phyloP scores from a whole-genome alignment of 2,329 filamentous ascomycete genomes.

The Penicillium polonicum region DNA sequence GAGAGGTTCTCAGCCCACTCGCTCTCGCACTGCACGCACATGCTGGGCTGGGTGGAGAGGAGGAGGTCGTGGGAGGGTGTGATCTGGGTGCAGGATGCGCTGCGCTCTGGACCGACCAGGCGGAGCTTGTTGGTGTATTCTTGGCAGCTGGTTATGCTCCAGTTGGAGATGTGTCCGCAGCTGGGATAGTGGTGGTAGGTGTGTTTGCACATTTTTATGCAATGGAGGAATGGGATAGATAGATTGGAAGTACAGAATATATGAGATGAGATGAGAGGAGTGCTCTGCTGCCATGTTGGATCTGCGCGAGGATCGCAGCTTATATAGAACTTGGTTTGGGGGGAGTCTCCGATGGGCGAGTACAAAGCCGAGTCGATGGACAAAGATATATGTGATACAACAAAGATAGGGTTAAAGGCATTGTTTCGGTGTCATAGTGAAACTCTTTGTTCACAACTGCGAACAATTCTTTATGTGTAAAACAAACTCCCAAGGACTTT shows the following conservation, averaged over 20 bases:
- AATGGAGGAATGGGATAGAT: background rate
- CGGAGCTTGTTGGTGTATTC: slow-evolving; percentile 23
- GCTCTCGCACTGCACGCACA: slow-evolving; percentile 17
- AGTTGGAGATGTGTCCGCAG: slow-evolving; percentile 32
- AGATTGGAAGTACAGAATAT: background rate
- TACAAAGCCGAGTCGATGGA: slow-evolving; percentile 4
- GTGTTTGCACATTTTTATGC: slow-evolving; percentile 25
- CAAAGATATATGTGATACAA: background rate
- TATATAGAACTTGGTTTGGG: background rate
- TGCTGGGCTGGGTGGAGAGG: background rate
- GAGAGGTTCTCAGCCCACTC: slow-evolving; percentile 4
- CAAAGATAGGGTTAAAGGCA: background rate
- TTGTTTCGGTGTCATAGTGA: background rate
- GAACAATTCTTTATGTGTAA: background rate
- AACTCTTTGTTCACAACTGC: background rate
- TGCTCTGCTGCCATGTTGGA: background rate
- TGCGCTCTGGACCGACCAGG: background rate
- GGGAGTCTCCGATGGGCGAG: background rate
- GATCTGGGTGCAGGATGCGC: slow-evolving; percentile 5
- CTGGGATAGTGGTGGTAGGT: slow-evolving; percentile 28
- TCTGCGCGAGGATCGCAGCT: background rate
- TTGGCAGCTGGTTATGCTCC: slow-evolving; percentile 25
- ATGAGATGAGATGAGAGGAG: background rate
- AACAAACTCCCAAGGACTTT: background rate
- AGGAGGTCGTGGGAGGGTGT: slow-evolving; percentile 16